These are phyloP conservation scores for Yamadazyma siamensis DNA, from an alignment of 1,139 yeast genomes.

Conservation along the genomic window DNA sequence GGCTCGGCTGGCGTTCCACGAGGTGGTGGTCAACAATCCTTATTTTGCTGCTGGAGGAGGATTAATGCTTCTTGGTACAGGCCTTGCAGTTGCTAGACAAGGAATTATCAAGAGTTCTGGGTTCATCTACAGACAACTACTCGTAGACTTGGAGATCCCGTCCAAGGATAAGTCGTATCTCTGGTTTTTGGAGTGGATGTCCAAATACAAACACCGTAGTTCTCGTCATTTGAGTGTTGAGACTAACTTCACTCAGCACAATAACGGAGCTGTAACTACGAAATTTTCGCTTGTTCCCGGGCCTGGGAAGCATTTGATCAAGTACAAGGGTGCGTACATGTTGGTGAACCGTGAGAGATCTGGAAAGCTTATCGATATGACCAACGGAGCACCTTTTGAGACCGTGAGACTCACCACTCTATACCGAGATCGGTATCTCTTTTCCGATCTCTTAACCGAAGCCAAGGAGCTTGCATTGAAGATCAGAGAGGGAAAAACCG, in stretches of 20 bases:
- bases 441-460: constrained; percentile 71
- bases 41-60: constrained; percentile 98
- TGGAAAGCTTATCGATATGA: constrained; percentile 83
- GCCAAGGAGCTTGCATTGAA: constrained; percentile 83
- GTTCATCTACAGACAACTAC: constrained; percentile 73
- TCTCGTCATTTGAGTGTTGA: constrained; percentile 89
- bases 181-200: constrained; percentile 98
- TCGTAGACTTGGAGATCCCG: constrained; percentile 91
- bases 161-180: constrained; percentile 89
- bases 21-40: constrained; percentile 71
- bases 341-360: constrained; percentile 86
- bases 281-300: constrained; percentile 95
- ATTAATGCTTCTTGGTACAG: constrained; percentile 87
- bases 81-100: constrained; percentile 72
- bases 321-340: constrained; percentile 86
- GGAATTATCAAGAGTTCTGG: constrained; percentile 63
- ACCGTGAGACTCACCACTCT: constrained; percentile 90
- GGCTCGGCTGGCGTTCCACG: constrained; percentile 41
- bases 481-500: constrained; percentile 90
- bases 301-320: constrained; percentile 88
- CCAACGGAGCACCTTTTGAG: constrained; percentile 92
- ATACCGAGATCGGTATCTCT: constrained; percentile 72
- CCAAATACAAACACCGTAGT: constrained; percentile 66
- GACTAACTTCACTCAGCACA: constrained; percentile 84
- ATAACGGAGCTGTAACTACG: constrained; percentile 86